Base-by-base conservation (phyloP, 202 grass and related monocot species). In the Alloteropsis angusta region DNA sequence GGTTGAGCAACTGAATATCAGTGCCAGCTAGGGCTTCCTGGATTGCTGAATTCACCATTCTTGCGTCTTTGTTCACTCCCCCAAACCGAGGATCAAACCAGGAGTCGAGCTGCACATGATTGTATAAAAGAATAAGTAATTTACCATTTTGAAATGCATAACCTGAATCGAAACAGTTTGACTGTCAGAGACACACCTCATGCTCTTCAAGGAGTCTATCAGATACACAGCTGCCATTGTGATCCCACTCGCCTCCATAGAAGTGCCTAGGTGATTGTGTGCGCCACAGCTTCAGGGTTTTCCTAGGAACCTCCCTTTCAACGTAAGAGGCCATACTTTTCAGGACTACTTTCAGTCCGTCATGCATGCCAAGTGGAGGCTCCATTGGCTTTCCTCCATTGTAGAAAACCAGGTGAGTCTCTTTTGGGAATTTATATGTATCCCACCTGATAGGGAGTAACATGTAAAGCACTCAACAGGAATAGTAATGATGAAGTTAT, bases 201-300 rank as follows among this genome's bases (percentile, higher is more conserved):
- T 81, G 58, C 71, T 91, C 81, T 84, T 90, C 82, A 18, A 98
- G 76, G 66, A 79, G 85, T 57, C 85, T 81, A 71, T 80, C 32
- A 28, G 81, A 98, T 48, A 95, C 74, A 28, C 92, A 98, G 48
- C 76, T 98, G 34, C 96, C 96, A 73, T 95, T 98, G 42, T 68
- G 92, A 85, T 98, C 89, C 92, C 96, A 98, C 28, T 98, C 89
- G 9, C 96, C 92, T 32, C 96, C 85, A 62, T 84, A 75, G 42
- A 98, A 98, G 58, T 98, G 96, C 71, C 89, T 92, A 16, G 96
- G 96, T 28, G 96, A 95, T 52, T 95, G 92, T 57, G 92, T 77
- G 76, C 89, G 87, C 92, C 96, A 93, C 37, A 98, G 59, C 79
- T 91, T 98, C 37, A 98, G 53, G 1, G 87, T 89, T 80, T 68